Base-by-base conservation (phyloP, 2,329 filamentous ascomycete species). In the Fusarium sp. region DNA sequence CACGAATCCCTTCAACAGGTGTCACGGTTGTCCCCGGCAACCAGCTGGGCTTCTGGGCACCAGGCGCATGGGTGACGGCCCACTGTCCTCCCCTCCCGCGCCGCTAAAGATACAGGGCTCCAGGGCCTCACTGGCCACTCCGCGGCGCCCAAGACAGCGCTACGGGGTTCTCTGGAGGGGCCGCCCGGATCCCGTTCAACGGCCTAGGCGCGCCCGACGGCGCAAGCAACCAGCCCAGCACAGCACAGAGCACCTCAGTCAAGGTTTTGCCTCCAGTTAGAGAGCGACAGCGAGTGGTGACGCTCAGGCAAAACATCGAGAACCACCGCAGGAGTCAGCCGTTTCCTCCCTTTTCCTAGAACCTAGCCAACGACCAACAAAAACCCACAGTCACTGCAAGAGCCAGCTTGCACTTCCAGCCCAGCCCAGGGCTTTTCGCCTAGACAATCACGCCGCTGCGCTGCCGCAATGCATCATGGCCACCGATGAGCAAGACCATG, bases 391-490 rank as follows among this genome's bases (percentile, higher is more conserved):
- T 35, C 43, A 52, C 52, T 45, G 54, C 58, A n/a, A 52, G 43
- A 48, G 48, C 24, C 48, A 62, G 52, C 65, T 41, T 37, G 35
- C 50, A 39, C 68, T 68, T 65, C 61, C 45, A 29, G 45, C 45
- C 63, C 62, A 50, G 72, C 41, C 41, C 41, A 43, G 41, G 72
- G 65, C 57, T 52, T 54, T 59, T 52, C 48, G 37, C 63, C 64
- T 59, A 61, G 18, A 41, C 43, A 43, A 56, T 22, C 57, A 59
- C 58, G 75, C 76, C 75, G 77, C 75, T 56, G 75, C 76, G 77
- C 75, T 56, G 75, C 76, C 76, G 78, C 75, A 75, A 82, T 82
- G 81, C 79, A 80, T 77, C 79, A 84, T 85, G 83, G 80, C 81
- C 70, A 76, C 79, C 74, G 80, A 81, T 79, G 81, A 82, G 71